Conservation (phyloP, 139 green algal genomes). For the Micractinium sp. region DNA sequence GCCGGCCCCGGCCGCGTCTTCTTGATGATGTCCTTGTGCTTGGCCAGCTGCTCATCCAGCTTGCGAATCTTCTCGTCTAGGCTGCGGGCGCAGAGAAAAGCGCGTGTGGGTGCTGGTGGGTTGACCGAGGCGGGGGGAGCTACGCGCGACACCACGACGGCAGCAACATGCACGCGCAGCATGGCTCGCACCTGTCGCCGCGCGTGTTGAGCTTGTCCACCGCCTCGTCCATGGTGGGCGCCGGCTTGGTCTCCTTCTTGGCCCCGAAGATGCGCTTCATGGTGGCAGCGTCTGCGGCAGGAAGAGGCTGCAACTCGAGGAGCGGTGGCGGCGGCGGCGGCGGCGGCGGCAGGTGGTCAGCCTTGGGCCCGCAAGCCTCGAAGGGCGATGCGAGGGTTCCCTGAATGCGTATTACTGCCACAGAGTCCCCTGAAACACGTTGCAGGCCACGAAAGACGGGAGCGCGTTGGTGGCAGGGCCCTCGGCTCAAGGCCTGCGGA, state of each 20-base stretch:
- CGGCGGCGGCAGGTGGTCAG: background rate
- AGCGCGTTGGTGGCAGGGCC: too few species aligned
- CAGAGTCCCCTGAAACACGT: too few species aligned
- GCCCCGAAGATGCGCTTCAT: slow-evolving; percentile 95
- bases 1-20: slow-evolving; percentile 83
- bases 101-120: background rate
- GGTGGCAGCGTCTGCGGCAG: background rate
- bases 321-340: background rate
- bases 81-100: slow-evolving; percentile 47
- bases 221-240: slow-evolving; percentile 84
- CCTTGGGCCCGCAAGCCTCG: too few species aligned
- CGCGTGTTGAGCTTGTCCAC: slow-evolving; percentile 55
- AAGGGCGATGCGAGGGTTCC: too few species aligned
- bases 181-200: slow-evolving; percentile 61
- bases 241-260: slow-evolving; percentile 75
- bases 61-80: slow-evolving; percentile 95
- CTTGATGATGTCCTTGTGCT: slow-evolving; percentile 89
- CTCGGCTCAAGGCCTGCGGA: too few species aligned
- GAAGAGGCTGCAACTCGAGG: background rate
- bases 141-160: background rate
- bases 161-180: background rate
- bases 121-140: background rate
- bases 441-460: too few species aligned
- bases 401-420: too few species aligned
- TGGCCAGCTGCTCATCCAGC: slow-evolving; percentile 92